Conservation (phyloP, 257 asterid species). For the Solanum rostratum region DNA sequence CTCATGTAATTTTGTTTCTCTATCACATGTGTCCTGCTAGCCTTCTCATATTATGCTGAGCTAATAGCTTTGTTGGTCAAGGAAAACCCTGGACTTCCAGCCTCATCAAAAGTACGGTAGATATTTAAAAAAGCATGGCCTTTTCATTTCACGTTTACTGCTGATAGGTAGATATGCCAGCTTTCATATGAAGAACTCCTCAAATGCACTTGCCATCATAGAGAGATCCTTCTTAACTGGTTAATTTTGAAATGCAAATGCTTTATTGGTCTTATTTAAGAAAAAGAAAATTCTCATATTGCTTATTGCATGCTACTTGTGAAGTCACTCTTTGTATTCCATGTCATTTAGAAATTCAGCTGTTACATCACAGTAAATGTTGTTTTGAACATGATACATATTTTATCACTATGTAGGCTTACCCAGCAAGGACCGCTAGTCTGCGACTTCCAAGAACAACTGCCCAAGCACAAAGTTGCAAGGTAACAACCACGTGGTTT, state of each 20-base stretch:
- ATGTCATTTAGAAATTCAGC: not conserved
- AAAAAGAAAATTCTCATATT: not conserved
- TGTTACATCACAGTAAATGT: not conserved
- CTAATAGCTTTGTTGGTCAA: not conserved
- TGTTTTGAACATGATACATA: not conserved
- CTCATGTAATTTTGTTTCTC: not conserved
- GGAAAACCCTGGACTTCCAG: not conserved
- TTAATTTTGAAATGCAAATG: not conserved
- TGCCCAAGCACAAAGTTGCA: constrained; percentile 61
- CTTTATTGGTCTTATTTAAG: not conserved
- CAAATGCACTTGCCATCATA: not conserved
- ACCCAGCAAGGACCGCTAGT: constrained; percentile 37
- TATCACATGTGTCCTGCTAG: not conserved
- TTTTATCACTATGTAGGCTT: constrained; percentile 38
- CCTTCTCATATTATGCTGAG: not conserved
- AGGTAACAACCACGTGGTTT: constrained; percentile 80
- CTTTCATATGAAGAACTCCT: not conserved
- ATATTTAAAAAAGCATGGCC: not conserved
- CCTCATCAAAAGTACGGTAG: not conserved
- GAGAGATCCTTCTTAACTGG: not conserved
- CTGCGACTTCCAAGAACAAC: constrained; percentile 35
- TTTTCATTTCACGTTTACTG: not conserved
- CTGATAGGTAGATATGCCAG: not conserved
- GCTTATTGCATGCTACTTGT: not conserved
- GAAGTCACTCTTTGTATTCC: not conserved